Evolutionary conservation across 2,329 filamentous ascomycete species (phyloP).

Genomic region (Sclerotinia nivalis): DNA sequence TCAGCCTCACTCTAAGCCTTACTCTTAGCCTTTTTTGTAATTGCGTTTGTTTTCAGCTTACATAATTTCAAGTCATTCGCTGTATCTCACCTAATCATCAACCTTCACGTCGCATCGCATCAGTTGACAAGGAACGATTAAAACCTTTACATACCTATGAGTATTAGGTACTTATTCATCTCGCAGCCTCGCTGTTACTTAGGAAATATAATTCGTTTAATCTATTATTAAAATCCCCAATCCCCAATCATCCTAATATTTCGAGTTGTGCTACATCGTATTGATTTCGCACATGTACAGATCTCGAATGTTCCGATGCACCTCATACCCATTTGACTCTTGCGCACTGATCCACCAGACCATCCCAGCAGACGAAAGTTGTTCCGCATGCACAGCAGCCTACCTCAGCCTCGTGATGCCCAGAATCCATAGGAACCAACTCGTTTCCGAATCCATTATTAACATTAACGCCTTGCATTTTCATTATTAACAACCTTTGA

Average conservation of each 20-base stretch:
- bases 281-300: constrained; percentile 14
- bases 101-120: constrained; percentile 4
- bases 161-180: no score
- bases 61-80: neutral
- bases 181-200: neutral
- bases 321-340: constrained; percentile 4
- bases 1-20: neutral
- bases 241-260: neutral
- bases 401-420: constrained; percentile 22
- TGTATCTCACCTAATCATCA: neutral
- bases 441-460: constrained; percentile 1
- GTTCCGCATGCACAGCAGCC: constrained; percentile 16
- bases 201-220: neutral
- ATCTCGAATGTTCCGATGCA: constrained; percentile 13
- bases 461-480: neutral
- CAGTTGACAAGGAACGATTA: neutral
- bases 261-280: constrained; percentile 8
- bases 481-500: neutral
- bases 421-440: constrained; percentile 1
- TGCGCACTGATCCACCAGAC: constrained; percentile 23
- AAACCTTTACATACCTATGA: neutral
- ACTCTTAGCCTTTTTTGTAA: neutral
- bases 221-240: neutral
- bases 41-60: neutral
- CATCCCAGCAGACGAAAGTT: constrained; percentile 8